A percentile compares a stretch with the other conserved stretches of the same genome.
These are phyloP conservation scores for Rubia peregrina DNA, from an alignment of 305 asterid genomes.

Conservation along the genomic window DNA sequence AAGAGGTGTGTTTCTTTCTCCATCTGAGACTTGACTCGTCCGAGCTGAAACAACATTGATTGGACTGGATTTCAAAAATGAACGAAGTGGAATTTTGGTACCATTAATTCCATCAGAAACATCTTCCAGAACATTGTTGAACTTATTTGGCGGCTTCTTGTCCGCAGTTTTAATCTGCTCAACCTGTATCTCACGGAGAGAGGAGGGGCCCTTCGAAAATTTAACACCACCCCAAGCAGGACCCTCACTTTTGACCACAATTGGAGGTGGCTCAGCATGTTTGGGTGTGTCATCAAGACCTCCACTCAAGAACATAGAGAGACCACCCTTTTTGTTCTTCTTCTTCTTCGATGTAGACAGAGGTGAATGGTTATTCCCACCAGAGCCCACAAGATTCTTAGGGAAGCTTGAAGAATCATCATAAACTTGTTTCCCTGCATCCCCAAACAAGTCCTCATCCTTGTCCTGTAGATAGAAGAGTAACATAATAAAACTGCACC, in stretches of 20 bases:
- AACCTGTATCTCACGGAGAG: conserved; percentile 80
- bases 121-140: conserved; percentile 33
- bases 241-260: conserved; percentile 57
- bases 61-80: conserved; percentile 58
- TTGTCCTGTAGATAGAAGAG: conserved; percentile 40
- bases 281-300: conserved; percentile 82
- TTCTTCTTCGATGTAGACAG: conserved; percentile 63
- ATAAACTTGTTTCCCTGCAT: conserved; percentile 26
- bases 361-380: conserved; percentile 26
- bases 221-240: conserved; percentile 99
- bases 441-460: conserved; percentile 30
- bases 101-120: conserved; percentile 30
- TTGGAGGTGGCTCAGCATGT: conserved; percentile 36
- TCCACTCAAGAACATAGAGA: conserved; percentile 90
- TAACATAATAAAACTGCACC: conserved; percentile 5
- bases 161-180: conserved; percentile 72
- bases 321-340: conserved; percentile 85
- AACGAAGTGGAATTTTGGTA: conserved; percentile 49
- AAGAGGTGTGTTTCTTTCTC: conserved; percentile 76
- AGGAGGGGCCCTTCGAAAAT: conserved; percentile 38
- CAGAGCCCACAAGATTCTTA: conserved; percentile 27
- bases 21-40: conserved; percentile 41
- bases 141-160: conserved; percentile 32
- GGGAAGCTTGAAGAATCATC: conserved; percentile 23
- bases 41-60: conserved; percentile 45